Conservation (phyloP, 148 eudicot genomes). For the Spergularia marina region DNA sequence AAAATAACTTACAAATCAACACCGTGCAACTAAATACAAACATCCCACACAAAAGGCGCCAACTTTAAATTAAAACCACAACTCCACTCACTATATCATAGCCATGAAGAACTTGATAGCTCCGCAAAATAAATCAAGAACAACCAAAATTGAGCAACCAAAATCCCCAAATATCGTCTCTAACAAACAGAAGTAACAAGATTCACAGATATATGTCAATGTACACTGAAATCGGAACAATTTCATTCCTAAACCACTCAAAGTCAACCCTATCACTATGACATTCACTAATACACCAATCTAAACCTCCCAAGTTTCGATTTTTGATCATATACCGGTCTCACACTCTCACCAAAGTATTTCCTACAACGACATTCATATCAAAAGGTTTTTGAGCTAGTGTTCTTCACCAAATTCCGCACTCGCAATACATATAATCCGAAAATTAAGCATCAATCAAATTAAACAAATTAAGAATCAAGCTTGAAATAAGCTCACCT, state of each 20-base stretch:
- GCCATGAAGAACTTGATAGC: too few species aligned
- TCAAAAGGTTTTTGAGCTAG: background rate
- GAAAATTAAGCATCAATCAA: background rate
- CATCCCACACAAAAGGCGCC: background rate
- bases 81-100: background rate
- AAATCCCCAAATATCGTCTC: background rate
- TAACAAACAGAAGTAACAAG: background rate
- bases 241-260: background rate
- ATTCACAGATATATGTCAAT: background rate
- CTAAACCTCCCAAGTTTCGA: background rate
- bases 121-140: background rate
- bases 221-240: background rate
- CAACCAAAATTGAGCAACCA: background rate
- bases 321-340: too few species aligned
- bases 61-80: background rate
- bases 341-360: background rate
- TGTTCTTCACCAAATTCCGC: slow-evolving; percentile 1
- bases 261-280: background rate
- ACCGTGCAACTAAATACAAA: background rate
- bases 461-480: background rate
- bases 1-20: background rate
- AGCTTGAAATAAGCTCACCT: slow-evolving; percentile 37
- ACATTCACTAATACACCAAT: too few species aligned
- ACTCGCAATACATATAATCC: background rate
- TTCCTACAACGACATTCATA: background rate